These are phyloP conservation scores for Aspergillus sp. DNA, from an alignment of 2,329 filamentous ascomycete species.

Conservation along the genomic window DNA sequence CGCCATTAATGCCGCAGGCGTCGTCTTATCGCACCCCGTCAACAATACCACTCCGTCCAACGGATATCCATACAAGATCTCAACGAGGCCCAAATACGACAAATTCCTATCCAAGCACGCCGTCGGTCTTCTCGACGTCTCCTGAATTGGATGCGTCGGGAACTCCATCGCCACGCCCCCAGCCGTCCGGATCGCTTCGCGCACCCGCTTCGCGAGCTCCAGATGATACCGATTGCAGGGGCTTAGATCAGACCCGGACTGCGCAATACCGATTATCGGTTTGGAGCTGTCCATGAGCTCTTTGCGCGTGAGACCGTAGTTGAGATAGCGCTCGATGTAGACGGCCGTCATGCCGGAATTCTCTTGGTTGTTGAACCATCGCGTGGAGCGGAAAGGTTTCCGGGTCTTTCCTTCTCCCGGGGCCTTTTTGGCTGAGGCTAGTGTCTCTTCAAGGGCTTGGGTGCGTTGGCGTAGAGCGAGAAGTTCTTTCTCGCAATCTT, in stretches of 20 bases:
- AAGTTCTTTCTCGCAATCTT: conserved; percentile 35
- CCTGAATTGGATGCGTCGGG: conserved; percentile 46
- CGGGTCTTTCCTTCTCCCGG: conserved; percentile 5
- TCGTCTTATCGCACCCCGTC: conserved; percentile 48
- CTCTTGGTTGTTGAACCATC: conserved; percentile 39
- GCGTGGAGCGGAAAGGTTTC: conserved; percentile 32
- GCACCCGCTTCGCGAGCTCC: conserved; percentile 43
- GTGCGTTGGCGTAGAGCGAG: conserved; percentile 31
- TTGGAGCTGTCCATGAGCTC: conserved; percentile 41
- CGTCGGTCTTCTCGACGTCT: conserved; percentile 41
- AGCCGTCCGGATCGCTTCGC: conserved; percentile 43
- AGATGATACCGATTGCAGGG: conserved; percentile 46
- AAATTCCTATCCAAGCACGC: conserved; percentile 45
- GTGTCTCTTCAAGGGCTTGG: conserved; percentile 28
- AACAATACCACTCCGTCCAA: conserved; percentile 45
- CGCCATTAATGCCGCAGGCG: conserved; percentile 45
- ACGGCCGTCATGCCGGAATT: conserved; percentile 40
- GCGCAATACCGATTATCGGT: conserved; percentile 46
- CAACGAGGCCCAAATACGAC: conserved; percentile 42
- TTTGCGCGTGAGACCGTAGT: conserved; percentile 43
- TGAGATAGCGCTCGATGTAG: conserved; percentile 46
- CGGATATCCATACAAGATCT: conserved; percentile 42
- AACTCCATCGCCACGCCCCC: conserved; percentile 47
- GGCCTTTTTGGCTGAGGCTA: conserved; percentile 21
- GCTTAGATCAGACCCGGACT: conserved; percentile 44